Evolutionary conservation across 805 yeast species (phyloP), one percentile per base, ranked within the genome.

Genomic region (Wickerhamomyces silvicola): DNA sequence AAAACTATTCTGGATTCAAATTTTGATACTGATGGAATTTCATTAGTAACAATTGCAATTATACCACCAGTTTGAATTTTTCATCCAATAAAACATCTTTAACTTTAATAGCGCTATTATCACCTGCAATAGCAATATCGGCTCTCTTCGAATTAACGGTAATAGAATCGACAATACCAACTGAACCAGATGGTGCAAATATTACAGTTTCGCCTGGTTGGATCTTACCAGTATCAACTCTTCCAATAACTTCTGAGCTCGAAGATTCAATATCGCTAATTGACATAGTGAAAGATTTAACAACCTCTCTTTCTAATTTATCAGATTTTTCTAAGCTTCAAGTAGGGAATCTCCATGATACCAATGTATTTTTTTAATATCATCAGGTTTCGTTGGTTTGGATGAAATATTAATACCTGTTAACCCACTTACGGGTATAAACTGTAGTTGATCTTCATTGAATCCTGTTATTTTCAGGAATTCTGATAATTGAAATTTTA

Each of bases 351-450:
- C 80, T 64, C 90, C 92, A 66, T 78, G 66, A 21, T 43, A 51
- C 56, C 56, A 51, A 10, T 28, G 37, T 30, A 49, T 29, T 33
- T 39, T 43, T 15, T 33, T 31, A 18, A 66, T 56, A 61, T 54
- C 66, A 68, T 65, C 82, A 80, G 53, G 74, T 63, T 73, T 79
- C 72, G 77, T 79, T 70, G 75, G 78, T 81, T 74, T 77, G 75
- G 59, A 64, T 61, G 92, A 87, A 76, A 61, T 90, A 84, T 81
- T 83, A 72, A 83, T 75, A 75, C 94, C 94, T 71, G 79, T 77
- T 81, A 90, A 79, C 59, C 94, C 94, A 57, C 92, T 82, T 65
- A 81, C 78, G 64, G 94, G 94, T 58, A 84, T 88, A 77, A 83
- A 84, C 55, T 84, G 75, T 64, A 78, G 82, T 61, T 79, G 69